These are phyloP conservation scores for Aspergillus sp. DNA, from an alignment of 2,329 filamentous ascomycete species.

Conservation along the genomic window DNA sequence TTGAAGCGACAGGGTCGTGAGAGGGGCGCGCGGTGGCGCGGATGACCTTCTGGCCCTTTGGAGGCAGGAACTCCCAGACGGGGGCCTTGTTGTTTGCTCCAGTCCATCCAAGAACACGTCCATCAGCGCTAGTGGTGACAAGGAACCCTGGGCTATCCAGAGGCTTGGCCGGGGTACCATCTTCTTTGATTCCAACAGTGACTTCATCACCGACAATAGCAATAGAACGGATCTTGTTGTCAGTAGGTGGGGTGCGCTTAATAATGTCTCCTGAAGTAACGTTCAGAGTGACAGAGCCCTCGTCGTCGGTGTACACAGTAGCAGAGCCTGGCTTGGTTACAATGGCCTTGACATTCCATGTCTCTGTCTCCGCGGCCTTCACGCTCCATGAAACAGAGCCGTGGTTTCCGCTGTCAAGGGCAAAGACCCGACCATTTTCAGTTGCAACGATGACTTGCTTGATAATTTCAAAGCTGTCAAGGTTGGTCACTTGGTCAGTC, in stretches of 20 bases:
- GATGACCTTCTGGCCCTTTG: conserved; percentile 62
- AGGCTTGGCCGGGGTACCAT: conserved; percentile 29
- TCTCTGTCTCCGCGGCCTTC: conserved; percentile 56
- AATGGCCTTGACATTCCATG: conserved; percentile 66
- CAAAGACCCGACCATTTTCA: conserved; percentile 71
- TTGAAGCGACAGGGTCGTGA: conserved; percentile 87
- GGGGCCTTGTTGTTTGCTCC: conserved; percentile 33
- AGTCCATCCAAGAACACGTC: conserved; percentile 41
- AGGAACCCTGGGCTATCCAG: conserved; percentile 30
- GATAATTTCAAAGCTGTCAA: conserved; percentile 73
- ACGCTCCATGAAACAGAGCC: conserved; percentile 73
- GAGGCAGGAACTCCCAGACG: conserved; percentile 70
- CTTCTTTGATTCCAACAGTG: conserved; percentile 28
- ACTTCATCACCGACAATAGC: conserved; percentile 23
- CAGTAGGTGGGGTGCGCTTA: conserved; percentile 19
- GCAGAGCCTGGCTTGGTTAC: conserved; percentile 57
- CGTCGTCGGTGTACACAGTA: conserved; percentile 56
- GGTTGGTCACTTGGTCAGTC: conserved; percentile 48
- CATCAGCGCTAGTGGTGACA: conserved; percentile 37
- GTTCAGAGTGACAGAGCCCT: conserved; percentile 55
- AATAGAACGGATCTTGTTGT: conserved; percentile 25
- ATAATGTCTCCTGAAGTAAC: conserved; percentile 40
- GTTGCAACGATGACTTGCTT: conserved; percentile 81
- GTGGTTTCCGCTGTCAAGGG: conserved; percentile 69
- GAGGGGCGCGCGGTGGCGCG: conserved; percentile 63